Evolutionary conservation across 108 stramenopile species (phyloP).

Genomic region (Stephanodiscus triporus): DNA sequence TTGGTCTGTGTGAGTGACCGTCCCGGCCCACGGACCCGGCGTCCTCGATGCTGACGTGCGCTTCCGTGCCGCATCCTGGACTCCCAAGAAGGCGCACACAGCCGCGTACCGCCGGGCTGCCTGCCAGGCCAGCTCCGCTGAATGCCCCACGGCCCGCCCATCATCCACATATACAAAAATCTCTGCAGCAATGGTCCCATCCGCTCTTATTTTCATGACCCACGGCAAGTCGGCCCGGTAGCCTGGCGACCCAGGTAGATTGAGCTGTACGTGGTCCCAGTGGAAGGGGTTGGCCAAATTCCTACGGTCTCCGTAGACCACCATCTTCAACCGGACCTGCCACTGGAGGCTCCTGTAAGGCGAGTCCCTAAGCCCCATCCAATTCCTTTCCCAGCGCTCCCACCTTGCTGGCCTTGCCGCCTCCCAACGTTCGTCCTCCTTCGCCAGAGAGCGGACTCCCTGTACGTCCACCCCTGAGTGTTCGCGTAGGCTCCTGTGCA

Average conservation of each 20-base stretch:
- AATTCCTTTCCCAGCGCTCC: no score
- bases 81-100: neutral
- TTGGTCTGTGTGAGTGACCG: no score
- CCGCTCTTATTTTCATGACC: constrained; percentile 32
- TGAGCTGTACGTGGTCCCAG: no score
- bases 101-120: no score
- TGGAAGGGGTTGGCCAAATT: no score
- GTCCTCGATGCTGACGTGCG: neutral
- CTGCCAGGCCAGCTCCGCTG: no score
- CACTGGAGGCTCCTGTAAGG: no score
- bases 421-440: constrained; percentile 6
- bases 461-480: no score
- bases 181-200: constrained; percentile 42
- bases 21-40: no score
- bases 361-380: constrained; percentile 44
- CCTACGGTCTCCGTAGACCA: no score
- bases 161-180: constrained; percentile 43
- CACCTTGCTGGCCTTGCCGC: neutral
- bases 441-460: neutral
- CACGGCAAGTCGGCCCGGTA: constrained; percentile 48
- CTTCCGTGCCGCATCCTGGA: neutral
- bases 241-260: constrained; percentile 18
- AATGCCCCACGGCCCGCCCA: constrained; percentile 7
- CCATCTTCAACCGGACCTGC: no score
- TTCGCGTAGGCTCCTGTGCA: constrained; percentile 15